Evolutionary conservation across 257 asterid genomes (phyloP).

Genomic region (Anisodus tanguticus): DNA sequence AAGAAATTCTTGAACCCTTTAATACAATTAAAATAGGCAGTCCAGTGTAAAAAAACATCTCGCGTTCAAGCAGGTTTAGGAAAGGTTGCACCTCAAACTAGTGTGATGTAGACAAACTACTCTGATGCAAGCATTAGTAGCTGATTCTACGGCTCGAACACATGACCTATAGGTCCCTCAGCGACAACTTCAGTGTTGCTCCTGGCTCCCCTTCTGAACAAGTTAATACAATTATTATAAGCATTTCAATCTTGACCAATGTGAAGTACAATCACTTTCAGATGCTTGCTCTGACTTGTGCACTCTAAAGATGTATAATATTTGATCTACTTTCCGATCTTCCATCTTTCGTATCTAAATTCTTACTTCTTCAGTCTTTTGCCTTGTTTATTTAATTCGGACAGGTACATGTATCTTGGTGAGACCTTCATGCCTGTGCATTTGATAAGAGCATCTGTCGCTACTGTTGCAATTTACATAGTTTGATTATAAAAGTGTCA

Average conservation of each 20-base stretch:
- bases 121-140: background rate
- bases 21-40: background rate
- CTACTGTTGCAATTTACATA: slow-evolving; percentile 73
- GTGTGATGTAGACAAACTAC: background rate
- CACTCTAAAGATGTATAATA: background rate
- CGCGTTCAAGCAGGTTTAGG: background rate
- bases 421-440: slow-evolving; percentile 57
- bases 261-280: background rate
- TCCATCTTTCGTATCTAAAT: background rate
- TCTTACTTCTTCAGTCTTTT: background rate
- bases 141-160: background rate
- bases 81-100: background rate
- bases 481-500: slow-evolving; percentile 56
- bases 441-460: slow-evolving; percentile 63
- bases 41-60: background rate
- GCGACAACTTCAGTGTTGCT: background rate
- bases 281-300: background rate
- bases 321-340: background rate
- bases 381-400: background rate
- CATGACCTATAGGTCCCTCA: background rate
- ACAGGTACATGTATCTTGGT: slow-evolving; percentile 73
- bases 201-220: background rate
- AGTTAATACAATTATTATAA: background rate
- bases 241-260: background rate
- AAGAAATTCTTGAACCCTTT: background rate